A percentile compares a stretch with the other conserved stretches of the same genome.
Evolutionary conservation across 805 yeast species (phyloP).

Genomic region (Candida piceae): DNA sequence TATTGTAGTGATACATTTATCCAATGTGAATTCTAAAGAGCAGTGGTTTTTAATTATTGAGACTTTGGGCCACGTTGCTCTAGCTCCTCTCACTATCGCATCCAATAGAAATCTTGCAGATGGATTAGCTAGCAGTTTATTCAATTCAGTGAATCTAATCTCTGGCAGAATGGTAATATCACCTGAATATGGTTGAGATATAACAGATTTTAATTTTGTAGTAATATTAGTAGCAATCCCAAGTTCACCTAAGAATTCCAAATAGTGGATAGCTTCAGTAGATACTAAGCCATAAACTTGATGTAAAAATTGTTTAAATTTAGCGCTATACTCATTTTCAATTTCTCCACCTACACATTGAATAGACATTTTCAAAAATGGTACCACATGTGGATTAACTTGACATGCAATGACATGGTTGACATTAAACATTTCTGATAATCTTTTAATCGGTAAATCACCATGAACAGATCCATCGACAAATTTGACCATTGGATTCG

Average conservation of each 20-base stretch:
- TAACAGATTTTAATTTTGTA: conserved; percentile 66
- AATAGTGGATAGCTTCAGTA: conserved; percentile 71
- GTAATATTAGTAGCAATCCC: conserved; percentile 72
- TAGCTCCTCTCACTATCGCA: conserved; percentile 74
- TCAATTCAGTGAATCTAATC: conserved; percentile 51
- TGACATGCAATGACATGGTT: conserved; percentile 97
- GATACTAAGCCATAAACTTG: conserved; percentile 54
- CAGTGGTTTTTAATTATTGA: conserved; percentile 85
- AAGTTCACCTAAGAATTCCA: conserved; percentile 67
- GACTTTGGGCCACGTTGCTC: conserved; percentile 91
- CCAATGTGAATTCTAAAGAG: conserved; percentile 82
- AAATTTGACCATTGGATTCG: conserved; percentile 66
- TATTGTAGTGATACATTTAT: conserved; percentile 65
- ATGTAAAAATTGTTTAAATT: conserved; percentile 46
- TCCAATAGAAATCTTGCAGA: conserved; percentile 67
- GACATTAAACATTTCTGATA: conserved; percentile 95
- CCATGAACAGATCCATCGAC: conserved; percentile 96
- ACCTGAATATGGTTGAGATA: conserved; percentile 87
- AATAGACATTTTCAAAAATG: conserved; percentile 66
- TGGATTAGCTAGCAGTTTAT: conserved; percentile 73
- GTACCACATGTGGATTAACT: conserved; percentile 94
- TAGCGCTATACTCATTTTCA: conserved; percentile 55
- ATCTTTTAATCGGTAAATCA: conserved; percentile 84
- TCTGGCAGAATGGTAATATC: conserved; percentile 91
- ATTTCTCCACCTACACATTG: conserved; percentile 66